These are phyloP conservation scores for Fomitopsis betulina DNA, from an alignment of 1,284 basidiomycete genomes.

Conservation along the genomic window DNA sequence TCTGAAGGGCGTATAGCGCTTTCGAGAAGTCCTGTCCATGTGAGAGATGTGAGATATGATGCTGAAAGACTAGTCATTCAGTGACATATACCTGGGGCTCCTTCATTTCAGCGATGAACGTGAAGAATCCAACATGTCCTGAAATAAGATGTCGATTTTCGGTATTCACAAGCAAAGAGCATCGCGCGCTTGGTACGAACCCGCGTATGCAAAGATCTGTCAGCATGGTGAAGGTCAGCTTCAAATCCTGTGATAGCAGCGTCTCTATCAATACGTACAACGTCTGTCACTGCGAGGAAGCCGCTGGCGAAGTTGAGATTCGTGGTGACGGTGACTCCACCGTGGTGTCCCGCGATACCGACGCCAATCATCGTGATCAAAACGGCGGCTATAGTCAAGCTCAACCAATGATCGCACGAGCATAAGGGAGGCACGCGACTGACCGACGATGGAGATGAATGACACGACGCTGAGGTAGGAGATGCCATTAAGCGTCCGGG, in stretches of 20 bases:
- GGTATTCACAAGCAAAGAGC: neutral
- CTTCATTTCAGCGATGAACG: slow-evolving; percentile 53
- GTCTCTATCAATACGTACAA: slow-evolving; percentile 28
- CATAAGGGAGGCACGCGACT: slow-evolving; percentile 27
- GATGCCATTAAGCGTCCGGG: slow-evolving; percentile 27
- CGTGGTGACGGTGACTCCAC: slow-evolving; percentile 34
- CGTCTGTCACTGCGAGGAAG: slow-evolving; percentile 51
- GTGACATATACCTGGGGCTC: slow-evolving; percentile 30
- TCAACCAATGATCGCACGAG: slow-evolving; percentile 10
- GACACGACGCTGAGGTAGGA: slow-evolving; percentile 28
- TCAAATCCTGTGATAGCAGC: neutral
- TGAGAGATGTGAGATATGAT: too few species aligned
- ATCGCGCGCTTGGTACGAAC: slow-evolving; percentile 30
- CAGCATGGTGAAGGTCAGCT: neutral
- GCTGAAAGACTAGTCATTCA: neutral
- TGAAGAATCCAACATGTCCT: slow-evolving; percentile 42
- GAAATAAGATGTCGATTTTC: neutral
- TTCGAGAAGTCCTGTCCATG: slow-evolving; percentile 25
- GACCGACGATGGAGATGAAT: slow-evolving; percentile 35
- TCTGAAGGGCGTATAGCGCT: slow-evolving; percentile 25
- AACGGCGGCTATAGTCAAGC: slow-evolving; percentile 24
- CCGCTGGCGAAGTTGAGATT: slow-evolving; percentile 42
- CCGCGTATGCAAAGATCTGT: slow-evolving; percentile 51
- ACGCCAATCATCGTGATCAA: slow-evolving; percentile 50
- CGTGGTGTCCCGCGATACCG: slow-evolving; percentile 38